Base-by-base conservation (phyloP, 2,329 filamentous ascomycete species). In the Botrytis fragariae region DNA sequence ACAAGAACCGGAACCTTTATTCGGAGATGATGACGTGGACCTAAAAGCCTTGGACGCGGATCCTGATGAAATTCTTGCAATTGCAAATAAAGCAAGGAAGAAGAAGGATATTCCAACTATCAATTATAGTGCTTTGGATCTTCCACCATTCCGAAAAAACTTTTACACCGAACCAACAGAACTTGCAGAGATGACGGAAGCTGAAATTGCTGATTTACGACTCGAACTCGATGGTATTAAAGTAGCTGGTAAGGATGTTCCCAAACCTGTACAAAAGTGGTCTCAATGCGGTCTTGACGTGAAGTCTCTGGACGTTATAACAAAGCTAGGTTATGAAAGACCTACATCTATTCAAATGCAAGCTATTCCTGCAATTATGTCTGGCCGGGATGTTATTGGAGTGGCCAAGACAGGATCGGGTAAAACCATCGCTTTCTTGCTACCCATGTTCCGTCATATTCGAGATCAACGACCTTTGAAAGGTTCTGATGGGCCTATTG, bases 391-490 rank as follows among this genome's bases (percentile, higher is more conserved):
- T 84, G 93, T 98, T 54, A 94, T 99, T 76, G 96, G 95, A 77
- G 94, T 99, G 71, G 96, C 96, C 29, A 98, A 98, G 85, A 99
- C 96, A 39, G 96, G 96, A 8, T 98, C 96, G 39, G 96, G 96
- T 81, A 99, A 99, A 85, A 99, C 96, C 0, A 90, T 98, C 79
- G 96, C 96, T 9, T 99, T 98, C 81, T 84, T 97, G 44, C 88
- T 99, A 62, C 96, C 96, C 54, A 98, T 98, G 94, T 98, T 99
- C 82, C 90, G 96, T 72, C 96, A 99, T 81, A 97, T 98, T 84
- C 96, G 95, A 82, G 96, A 98, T 80, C 96, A 99, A 81, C 87
- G 90, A 68, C 90, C 92, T 0, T 85, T 98, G 29, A 93, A 92
- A 78, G 90, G 92, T 61, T 90, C 92, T 75, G 96, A 99, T 81